Evolutionary conservation across 306 rosid species (phyloP).

Genomic region (Parietaria judaica): DNA sequence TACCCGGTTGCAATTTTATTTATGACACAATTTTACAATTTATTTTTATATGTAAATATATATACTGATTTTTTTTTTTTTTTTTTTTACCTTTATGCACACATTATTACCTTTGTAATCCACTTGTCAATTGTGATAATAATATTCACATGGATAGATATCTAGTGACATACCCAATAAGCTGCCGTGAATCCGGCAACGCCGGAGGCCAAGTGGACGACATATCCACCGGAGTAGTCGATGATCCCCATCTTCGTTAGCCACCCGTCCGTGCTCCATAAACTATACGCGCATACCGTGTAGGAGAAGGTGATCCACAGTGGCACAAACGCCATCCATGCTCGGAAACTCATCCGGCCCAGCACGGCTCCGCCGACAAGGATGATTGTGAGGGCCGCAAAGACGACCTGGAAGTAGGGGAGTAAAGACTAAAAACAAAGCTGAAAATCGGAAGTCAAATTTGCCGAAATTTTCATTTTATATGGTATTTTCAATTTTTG

Average conservation of each 20-base stretch:
- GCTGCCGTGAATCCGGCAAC: conserved; percentile 38
- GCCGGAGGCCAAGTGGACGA: conserved; percentile 37
- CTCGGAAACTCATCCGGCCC: conserved; percentile 37
- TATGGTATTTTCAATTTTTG: too few relatives aligned
- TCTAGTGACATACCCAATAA: conserved; percentile 20
- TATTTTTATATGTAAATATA: too few relatives aligned
- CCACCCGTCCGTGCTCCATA: conserved; percentile 34
- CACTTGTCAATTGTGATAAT: too few relatives aligned
- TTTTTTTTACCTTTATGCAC: too few relatives aligned
- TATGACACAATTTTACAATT: too few relatives aligned
- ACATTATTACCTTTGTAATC: too few relatives aligned
- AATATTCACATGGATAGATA: too few relatives aligned
- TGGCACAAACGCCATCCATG: conserved; percentile 47
- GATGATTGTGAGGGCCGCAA: conserved; percentile 41
- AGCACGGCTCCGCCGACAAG: conserved; percentile 40
- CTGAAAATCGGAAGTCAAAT: too few relatives aligned
- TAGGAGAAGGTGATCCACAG: conserved; percentile 40
- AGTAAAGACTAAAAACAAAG: too few relatives aligned
- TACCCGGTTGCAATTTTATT: too few relatives aligned
- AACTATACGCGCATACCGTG: conserved; percentile 33
- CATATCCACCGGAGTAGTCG: conserved; percentile 39
- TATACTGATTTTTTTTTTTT: too few relatives aligned
- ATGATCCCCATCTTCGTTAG: conserved; percentile 22
- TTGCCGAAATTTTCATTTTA: too few relatives aligned
- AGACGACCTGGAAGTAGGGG: conserved; percentile 28